These are phyloP conservation scores for Hydrangea macrophylla DNA, from an alignment of 148 eudicot species.

Conservation along the genomic window DNA sequence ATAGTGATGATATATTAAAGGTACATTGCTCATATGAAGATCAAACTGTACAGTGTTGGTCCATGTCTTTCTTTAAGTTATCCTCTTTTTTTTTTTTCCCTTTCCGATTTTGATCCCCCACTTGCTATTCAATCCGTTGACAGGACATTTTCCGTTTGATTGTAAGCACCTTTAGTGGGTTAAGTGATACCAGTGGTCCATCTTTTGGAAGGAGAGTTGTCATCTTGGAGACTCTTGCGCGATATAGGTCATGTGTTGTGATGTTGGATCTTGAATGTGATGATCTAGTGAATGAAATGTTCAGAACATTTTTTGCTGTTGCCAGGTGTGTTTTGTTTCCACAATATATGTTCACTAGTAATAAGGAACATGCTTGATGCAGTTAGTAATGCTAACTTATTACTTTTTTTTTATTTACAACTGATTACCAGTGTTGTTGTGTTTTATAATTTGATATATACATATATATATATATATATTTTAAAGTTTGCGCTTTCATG, in stretches of 20 bases:
- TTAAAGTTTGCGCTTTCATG: too few relatives aligned
- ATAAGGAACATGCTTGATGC: neutral
- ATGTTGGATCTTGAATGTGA: conserved; percentile 99
- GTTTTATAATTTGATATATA: too few relatives aligned
- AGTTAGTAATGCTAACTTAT: neutral
- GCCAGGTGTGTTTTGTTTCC: conserved; percentile 56
- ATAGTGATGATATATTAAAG: conserved; percentile 81
- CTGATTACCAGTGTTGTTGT: too few relatives aligned
- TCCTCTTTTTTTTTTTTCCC: neutral
- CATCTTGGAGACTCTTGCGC: conserved; percentile 90
- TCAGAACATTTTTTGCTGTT: conserved; percentile 74
- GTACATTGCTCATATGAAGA: conserved; percentile 27
- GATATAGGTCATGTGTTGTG: conserved; percentile 94
- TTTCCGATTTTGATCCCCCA: conserved; percentile 10
- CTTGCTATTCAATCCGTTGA: conserved; percentile 16
- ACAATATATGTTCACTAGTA: neutral
- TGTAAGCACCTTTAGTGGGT: conserved; percentile 76
- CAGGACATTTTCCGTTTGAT: conserved; percentile 85
- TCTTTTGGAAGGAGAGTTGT: conserved; percentile 82
- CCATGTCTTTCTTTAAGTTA: neutral
- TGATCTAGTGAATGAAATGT: conserved; percentile 81
- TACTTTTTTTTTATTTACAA: too few relatives aligned
- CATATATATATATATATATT: too few relatives aligned
- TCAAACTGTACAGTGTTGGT: neutral
- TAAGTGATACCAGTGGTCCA: conserved; percentile 76